Conservation (phyloP, 2,329 filamentous ascomycete genomes). For the Coleophoma cylindrospora region DNA sequence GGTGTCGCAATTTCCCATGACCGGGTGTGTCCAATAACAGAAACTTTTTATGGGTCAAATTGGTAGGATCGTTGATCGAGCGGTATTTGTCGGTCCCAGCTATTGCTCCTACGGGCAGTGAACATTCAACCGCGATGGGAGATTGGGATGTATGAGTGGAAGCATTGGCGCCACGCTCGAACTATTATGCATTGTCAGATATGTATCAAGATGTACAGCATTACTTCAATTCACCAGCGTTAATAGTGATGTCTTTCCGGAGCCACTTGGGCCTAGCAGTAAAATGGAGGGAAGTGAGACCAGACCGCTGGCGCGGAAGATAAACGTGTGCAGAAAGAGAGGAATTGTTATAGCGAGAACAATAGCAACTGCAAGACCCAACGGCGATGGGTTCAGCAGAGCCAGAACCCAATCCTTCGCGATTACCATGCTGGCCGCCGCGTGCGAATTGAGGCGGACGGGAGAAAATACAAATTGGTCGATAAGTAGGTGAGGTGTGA, state of each 20-base stretch:
- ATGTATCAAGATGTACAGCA: too few relatives aligned
- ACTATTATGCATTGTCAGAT: conserved; percentile 14
- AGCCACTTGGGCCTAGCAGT: conserved; percentile 73
- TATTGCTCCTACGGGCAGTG: conserved; percentile 44
- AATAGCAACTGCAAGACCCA: conserved; percentile 63
- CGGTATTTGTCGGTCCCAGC: conserved; percentile 59
- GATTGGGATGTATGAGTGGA: conserved; percentile 56
- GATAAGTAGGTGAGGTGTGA: neutral
- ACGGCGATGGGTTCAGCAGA: conserved; percentile 53
- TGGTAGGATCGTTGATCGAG: conserved; percentile 58
- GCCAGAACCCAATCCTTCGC: conserved; percentile 37
- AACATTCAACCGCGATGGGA: conserved; percentile 49
- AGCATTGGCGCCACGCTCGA: conserved; percentile 46
- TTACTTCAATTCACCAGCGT: conserved; percentile 53
- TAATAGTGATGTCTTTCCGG: conserved; percentile 85
- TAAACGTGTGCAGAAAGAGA: conserved; percentile 67
- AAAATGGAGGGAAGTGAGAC: conserved; percentile 71
- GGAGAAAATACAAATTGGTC: neutral
- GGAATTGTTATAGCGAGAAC: conserved; percentile 69
- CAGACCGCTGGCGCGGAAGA: conserved; percentile 63
- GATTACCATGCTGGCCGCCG: conserved; percentile 1
- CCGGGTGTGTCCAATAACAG: conserved; percentile 85
- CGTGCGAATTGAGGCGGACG: neutral
- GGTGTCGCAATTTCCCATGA: conserved; percentile 84
- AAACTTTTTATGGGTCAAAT: conserved; percentile 59